These are phyloP conservation scores for Fragilaria crotonensis DNA, from an alignment of 108 stramenopile species.

Conservation along the genomic window DNA sequence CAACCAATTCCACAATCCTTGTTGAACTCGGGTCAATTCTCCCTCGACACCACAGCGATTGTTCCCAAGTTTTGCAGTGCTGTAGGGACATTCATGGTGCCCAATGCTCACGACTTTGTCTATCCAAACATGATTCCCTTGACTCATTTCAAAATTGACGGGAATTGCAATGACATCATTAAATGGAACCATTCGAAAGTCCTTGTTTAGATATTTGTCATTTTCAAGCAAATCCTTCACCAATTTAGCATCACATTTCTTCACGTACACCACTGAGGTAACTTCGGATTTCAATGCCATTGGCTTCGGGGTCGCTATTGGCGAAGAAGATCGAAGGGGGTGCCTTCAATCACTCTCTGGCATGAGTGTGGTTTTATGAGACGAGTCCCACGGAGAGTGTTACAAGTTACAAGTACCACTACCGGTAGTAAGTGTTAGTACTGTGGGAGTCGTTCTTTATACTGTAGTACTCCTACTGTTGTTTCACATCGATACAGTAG, in stretches of 20 bases:
- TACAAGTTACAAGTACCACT: too few species aligned
- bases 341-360: too few species aligned
- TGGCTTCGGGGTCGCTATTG: too few species aligned
- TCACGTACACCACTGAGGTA: conserved; percentile 20
- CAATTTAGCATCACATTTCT: conserved; percentile 41
- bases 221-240: conserved; percentile 42
- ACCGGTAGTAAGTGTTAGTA: too few species aligned
- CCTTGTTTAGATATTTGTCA: conserved; percentile 33
- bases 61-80: conserved; percentile 28
- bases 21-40: conserved; percentile 7
- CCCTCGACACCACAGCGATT: not conserved
- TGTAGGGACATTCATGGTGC: conserved; percentile 28
- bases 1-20: conserved; percentile 2
- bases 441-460: too few species aligned
- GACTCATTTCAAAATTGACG: not conserved
- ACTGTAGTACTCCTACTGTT: too few species aligned
- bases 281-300: not conserved
- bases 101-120: conserved; percentile 14
- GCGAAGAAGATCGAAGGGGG: too few species aligned
- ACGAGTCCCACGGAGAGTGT: too few species aligned
- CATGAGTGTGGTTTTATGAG: too few species aligned
- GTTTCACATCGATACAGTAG: too few species aligned
- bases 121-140: not conserved
- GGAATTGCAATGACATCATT: conserved; percentile 19
- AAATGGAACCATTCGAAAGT: conserved; percentile 55